These are phyloP conservation scores for Hyparrhenia diplandra DNA, from an alignment of 176 grass and related monocot genomes.

Conservation along the genomic window DNA sequence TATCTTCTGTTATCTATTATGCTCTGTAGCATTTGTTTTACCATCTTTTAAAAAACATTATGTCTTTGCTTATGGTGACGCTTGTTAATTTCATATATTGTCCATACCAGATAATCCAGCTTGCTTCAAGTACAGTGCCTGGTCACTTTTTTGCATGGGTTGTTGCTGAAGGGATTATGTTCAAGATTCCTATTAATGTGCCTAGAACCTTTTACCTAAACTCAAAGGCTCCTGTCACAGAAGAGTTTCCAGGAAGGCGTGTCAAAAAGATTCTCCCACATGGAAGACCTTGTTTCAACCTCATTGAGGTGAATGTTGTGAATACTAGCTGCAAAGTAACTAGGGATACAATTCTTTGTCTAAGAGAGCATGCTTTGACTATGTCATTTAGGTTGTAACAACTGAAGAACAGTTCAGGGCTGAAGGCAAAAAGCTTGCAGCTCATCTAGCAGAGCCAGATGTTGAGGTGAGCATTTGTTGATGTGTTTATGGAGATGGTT, in stretches of 20 bases:
- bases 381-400: conserved; percentile 63
- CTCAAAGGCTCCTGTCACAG: conserved; percentile 68
- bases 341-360: conserved; percentile 9
- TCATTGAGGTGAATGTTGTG: conserved; percentile 72
- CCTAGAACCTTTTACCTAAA: conserved; percentile 88
- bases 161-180: conserved; percentile 84
- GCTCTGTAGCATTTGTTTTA: neutral
- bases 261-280: conserved; percentile 98
- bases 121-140: conserved; percentile 57
- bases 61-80: neutral
- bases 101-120: conserved; percentile 81
- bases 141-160: conserved; percentile 87
- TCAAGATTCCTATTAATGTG: conserved; percentile 78
- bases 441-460: conserved; percentile 90
- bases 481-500: neutral
- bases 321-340: conserved; percentile 24
- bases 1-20: neutral
- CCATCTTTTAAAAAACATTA: neutral
- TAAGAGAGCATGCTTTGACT: conserved; percentile 10
- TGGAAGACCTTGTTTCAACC: conserved; percentile 80
- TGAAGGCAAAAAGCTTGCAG: conserved; percentile 86
- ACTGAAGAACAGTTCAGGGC: conserved; percentile 86
- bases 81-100: conserved; percentile 26
- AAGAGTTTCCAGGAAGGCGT: conserved; percentile 85
- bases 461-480: conserved; percentile 58